A percentile compares a stretch with the other conserved stretches of the same genome.
Conservation (phyloP, 208 protist species). For the Blastocrithidia nonstop region DNA sequence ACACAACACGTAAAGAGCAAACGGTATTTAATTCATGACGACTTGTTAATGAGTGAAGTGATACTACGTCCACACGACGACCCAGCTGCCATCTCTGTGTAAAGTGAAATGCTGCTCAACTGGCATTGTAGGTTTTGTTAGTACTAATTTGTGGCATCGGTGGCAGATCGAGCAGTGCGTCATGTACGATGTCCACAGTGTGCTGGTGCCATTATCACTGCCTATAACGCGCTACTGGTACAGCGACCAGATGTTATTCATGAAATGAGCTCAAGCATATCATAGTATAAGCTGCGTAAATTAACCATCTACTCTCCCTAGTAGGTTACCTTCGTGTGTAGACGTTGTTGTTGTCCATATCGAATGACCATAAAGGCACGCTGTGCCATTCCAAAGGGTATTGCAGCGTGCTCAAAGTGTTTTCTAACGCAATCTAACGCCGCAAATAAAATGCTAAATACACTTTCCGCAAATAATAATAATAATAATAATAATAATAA, state of each 20-base stretch:
- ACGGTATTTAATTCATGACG: constrained; percentile 28
- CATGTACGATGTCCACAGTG: constrained; percentile 62
- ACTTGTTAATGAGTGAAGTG: constrained; percentile 29
- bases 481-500: too few relatives aligned
- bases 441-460: neutral
- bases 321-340: constrained; percentile 58
- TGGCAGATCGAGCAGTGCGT: constrained; percentile 31
- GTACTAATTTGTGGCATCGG: constrained; percentile 27
- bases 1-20: too few relatives aligned
- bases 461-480: too few relatives aligned
- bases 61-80: constrained; percentile 34
- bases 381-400: constrained; percentile 23
- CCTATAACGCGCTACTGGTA: constrained; percentile 40
- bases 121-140: constrained; percentile 54
- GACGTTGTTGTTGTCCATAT: constrained; percentile 44
- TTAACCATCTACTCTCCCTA: constrained; percentile 43
- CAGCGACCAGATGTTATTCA: constrained; percentile 53
- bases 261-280: constrained; percentile 42
- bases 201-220: constrained; percentile 16
- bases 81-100: constrained; percentile 23
- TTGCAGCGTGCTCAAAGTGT: constrained; percentile 60
- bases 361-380: constrained; percentile 46
- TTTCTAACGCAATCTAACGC: constrained; percentile 12
- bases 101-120: constrained; percentile 20
- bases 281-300: constrained; percentile 15